Evolutionary conservation across 805 yeast genomes (phyloP).

Genomic region (Saccharomycopsis capsularis): DNA sequence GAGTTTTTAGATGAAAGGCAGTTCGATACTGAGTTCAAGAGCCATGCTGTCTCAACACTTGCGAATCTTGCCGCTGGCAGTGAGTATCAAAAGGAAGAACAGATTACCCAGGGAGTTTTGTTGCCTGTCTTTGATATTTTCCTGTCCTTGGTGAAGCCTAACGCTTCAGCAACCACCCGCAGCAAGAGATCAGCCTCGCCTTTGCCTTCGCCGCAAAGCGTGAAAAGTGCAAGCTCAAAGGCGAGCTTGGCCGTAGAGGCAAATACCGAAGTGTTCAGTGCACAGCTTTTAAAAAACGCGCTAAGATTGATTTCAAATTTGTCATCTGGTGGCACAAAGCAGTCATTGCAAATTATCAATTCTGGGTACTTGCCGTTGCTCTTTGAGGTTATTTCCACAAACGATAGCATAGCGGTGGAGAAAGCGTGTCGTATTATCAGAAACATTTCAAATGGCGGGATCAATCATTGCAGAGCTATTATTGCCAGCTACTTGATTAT

Average conservation of each 20-base stretch:
- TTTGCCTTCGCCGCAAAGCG: neutral
- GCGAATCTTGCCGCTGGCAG: conserved; percentile 12
- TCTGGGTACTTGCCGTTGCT: conserved; percentile 16
- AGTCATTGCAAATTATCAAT: conserved; percentile 16
- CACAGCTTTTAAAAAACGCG: neutral
- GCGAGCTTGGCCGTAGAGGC: neutral
- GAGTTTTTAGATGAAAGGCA: conserved; percentile 10
- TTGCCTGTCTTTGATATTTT: conserved; percentile 7
- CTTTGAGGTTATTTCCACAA: conserved; percentile 14
- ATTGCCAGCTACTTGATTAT: conserved; percentile 12
- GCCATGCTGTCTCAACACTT: conserved; percentile 5
- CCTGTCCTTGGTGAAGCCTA: conserved; percentile 36
- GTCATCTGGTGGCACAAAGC: conserved; percentile 15
- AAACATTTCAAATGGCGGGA: conserved; percentile 19
- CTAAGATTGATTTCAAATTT: conserved; percentile 11
- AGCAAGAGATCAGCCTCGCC: conserved; percentile 27
- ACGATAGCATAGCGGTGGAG: conserved; percentile 13
- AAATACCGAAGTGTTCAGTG: neutral
- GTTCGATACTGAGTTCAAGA: conserved; percentile 4
- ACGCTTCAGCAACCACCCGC: conserved; percentile 26
- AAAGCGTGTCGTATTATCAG: conserved; percentile 17
- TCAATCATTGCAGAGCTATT: conserved; percentile 17
- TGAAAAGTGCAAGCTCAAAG: neutral
- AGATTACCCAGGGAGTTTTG: conserved; percentile 11
- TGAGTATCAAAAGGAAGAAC: conserved; percentile 16